A percentile compares a stretch with the other conserved stretches of the same genome.
phyloP scores from a whole-genome alignment of 225 moss, liverwort and hornwort species.

The Bryum argenteum region DNA sequence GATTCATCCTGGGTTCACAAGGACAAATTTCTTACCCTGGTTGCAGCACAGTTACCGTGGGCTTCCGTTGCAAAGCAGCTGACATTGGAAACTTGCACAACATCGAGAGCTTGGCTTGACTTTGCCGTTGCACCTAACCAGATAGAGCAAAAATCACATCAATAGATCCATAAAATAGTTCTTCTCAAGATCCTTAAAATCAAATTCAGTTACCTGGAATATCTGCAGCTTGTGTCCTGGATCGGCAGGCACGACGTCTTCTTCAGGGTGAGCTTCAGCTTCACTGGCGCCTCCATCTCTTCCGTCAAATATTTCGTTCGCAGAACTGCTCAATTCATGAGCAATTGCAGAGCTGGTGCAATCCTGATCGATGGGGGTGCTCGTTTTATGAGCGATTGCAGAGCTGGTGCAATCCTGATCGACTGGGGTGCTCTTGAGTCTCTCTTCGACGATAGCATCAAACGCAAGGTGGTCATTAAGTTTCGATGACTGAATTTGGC shows the following conservation, averaged over 20 bases:
- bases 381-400: constrained; percentile 1
- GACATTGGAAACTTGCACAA: constrained; percentile 64
- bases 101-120: constrained; percentile 90
- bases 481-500: constrained; percentile 11
- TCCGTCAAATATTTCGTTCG: background rate
- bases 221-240: constrained; percentile 41
- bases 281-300: constrained; percentile 19
- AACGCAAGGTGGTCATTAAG: constrained; percentile 4
- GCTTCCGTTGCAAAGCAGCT: constrained; percentile 56
- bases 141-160: background rate
- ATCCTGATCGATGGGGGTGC: constrained; percentile 2
- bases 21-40: constrained; percentile 61
- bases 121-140: constrained; percentile 69
- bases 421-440: constrained; percentile 22
- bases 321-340: constrained; percentile 2
- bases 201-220: constrained; percentile 45
- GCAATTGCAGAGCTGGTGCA: constrained; percentile 1
- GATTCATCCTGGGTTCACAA: background rate
- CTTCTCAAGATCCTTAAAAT: background rate
- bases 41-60: constrained; percentile 66
- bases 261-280: background rate
- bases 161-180: background rate
- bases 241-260: constrained; percentile 13
- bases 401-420: constrained; percentile 20
- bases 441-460: constrained; percentile 6